Evolutionary conservation across 331 rosid genomes (phyloP).

Genomic region (Acacia pycnantha): DNA sequence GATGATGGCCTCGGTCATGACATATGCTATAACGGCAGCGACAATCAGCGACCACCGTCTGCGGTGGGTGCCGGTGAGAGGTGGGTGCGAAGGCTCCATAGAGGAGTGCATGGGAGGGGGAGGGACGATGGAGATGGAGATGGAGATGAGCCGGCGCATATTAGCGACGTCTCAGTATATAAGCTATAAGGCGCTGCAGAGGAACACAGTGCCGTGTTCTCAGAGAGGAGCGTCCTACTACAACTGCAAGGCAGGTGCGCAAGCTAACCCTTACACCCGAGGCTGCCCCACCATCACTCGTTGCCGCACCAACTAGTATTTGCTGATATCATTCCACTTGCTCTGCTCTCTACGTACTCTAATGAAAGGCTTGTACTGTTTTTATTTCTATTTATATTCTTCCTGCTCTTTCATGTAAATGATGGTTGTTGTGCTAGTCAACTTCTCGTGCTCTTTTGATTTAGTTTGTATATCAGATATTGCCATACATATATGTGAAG

Average conservation of each 20-base stretch:
- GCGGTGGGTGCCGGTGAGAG: slow-evolving; percentile 40
- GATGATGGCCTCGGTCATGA: slow-evolving; percentile 22
- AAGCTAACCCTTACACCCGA: slow-evolving; percentile 83
- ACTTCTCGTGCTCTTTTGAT: background rate
- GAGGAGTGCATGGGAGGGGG: slow-evolving; percentile 63
- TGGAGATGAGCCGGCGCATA: slow-evolving; percentile 63
- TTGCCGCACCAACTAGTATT: slow-evolving; percentile 53
- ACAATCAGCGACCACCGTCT: slow-evolving; percentile 37
- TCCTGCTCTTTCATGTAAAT: slow-evolving; percentile 20
- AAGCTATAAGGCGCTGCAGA: slow-evolving; percentile 80
- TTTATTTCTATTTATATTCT: background rate
- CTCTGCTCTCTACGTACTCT: background rate
- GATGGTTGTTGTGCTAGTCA: background rate
- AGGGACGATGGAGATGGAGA: slow-evolving; percentile 38
- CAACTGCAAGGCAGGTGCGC: slow-evolving; percentile 73
- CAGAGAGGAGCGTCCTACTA: slow-evolving; percentile 85
- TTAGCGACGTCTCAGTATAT: slow-evolving; percentile 76
- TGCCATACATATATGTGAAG: background rate
- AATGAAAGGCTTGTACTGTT: background rate
- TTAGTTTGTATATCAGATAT: background rate
- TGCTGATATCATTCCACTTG: background rate
- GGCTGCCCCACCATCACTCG: slow-evolving; percentile 76
- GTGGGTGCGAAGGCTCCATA: slow-evolving; percentile 58
- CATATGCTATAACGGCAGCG: background rate
- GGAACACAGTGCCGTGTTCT: slow-evolving; percentile 88